Evolutionary conservation across 129 eudicot species (phyloP).

Genomic region (Glebionis coronaria): DNA sequence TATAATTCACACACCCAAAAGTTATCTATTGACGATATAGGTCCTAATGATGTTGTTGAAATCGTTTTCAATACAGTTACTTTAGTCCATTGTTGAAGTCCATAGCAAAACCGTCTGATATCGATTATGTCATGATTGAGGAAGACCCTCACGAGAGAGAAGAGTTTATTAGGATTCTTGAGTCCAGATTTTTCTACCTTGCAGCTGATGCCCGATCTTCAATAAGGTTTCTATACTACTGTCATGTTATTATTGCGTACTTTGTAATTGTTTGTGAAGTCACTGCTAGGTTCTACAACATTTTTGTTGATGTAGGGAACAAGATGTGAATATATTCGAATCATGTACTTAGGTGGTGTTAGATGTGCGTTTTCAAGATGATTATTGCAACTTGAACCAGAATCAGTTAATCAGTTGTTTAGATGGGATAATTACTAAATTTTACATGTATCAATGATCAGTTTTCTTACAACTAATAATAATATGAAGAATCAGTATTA

Average conservation of each 20-base stretch:
- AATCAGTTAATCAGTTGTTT: constrained; percentile 1
- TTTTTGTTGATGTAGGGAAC: background rate
- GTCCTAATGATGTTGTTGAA: no score
- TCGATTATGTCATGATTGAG: constrained; percentile 74
- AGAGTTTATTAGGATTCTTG: constrained; percentile 61
- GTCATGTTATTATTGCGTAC: background rate
- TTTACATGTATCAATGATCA: background rate
- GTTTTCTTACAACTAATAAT: background rate
- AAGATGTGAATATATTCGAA: constrained; percentile 8
- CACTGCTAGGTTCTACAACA: background rate
- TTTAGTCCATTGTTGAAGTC: constrained; percentile 95
- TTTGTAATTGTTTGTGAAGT: background rate
- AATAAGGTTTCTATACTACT: constrained; percentile 49
- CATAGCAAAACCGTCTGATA: constrained; percentile 43
- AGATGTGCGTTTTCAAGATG: constrained; percentile 12
- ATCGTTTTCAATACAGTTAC: constrained; percentile 50
- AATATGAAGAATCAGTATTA: background rate
- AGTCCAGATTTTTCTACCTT: constrained; percentile 82
- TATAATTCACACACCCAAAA: no score
- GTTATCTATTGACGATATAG: no score
- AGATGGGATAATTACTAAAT: constrained; percentile 4
- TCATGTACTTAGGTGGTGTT: constrained; percentile 1
- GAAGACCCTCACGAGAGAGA: constrained; percentile 89
- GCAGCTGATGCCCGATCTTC: constrained; percentile 99
- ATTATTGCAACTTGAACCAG: background rate